Conservation (phyloP, 2,329 filamentous ascomycete species). For the Pyricularia grisea region DNA sequence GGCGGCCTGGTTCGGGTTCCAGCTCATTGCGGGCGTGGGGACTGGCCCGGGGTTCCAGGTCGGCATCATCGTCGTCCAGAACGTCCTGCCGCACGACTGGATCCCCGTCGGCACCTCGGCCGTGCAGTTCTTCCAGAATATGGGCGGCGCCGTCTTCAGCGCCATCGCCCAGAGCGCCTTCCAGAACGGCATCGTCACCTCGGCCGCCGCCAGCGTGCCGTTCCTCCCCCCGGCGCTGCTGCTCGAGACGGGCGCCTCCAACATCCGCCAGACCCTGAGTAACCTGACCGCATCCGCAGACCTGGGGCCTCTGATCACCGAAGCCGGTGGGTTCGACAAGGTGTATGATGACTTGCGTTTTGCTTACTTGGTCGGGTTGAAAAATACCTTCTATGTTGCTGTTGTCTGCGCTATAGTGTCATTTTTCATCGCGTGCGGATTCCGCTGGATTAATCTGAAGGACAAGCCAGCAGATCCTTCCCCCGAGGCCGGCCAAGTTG, state of each 20-base stretch:
- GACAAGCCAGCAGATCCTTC: not conserved
- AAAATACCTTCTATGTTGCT: slow-evolving; percentile 1
- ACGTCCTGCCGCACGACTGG: slow-evolving; percentile 32
- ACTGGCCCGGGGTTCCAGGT: slow-evolving; percentile 36
- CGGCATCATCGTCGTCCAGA: slow-evolving; percentile 37
- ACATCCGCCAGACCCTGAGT: not conserved
- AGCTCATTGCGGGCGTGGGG: slow-evolving; percentile 37
- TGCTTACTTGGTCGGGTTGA: slow-evolving; percentile 2
- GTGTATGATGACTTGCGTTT: not conserved
- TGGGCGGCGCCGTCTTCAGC: slow-evolving; percentile 43
- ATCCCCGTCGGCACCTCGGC: slow-evolving; percentile 39
- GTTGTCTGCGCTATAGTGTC: not conserved
- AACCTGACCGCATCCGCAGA: not conserved
- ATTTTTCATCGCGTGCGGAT: not conserved
- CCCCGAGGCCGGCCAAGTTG: not conserved
- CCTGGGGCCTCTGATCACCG: not conserved
- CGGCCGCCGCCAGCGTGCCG: slow-evolving; percentile 12
- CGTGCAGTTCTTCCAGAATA: slow-evolving; percentile 49
- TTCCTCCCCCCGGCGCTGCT: slow-evolving; percentile 8
- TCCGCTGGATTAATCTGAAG: slow-evolving; percentile 3
- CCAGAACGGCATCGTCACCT: slow-evolving; percentile 45
- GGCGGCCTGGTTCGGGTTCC: slow-evolving; percentile 44
- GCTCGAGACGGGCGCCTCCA: slow-evolving; percentile 9
- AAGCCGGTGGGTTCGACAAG: not conserved
- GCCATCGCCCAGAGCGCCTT: slow-evolving; percentile 59